These are phyloP conservation scores for Debaryomycetaceae sp. DNA, from an alignment of 1,139 yeast species.

Conservation along the genomic window DNA sequence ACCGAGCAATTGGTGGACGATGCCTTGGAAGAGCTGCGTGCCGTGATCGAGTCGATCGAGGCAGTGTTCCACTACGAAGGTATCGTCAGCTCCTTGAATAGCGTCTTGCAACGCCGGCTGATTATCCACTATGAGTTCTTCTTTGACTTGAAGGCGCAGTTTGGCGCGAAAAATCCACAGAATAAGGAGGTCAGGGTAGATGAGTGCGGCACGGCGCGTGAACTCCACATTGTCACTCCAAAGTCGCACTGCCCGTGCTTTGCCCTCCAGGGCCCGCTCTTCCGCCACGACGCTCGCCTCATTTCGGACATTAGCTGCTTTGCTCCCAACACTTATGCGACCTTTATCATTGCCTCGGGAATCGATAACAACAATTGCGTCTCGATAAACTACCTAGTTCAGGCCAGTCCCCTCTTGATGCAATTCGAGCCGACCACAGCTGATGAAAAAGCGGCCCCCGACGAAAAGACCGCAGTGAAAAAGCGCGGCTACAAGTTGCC, in stretches of 20 bases:
- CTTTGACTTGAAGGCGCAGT: constrained; percentile 9
- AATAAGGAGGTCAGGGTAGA: constrained; percentile 7
- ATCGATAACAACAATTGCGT: constrained; percentile 5
- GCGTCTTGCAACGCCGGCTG: constrained; percentile 9
- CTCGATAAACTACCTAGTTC: constrained; percentile 15
- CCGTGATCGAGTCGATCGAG: constrained; percentile 10
- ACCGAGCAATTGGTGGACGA: constrained; percentile 12
- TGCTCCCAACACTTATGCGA: constrained; percentile 6
- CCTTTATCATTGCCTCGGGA: constrained; percentile 11
- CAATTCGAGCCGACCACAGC: too few relatives aligned
- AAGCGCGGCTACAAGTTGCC: constrained; percentile 21
- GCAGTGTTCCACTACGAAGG: constrained; percentile 7
- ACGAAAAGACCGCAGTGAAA: too few relatives aligned
- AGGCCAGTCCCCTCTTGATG: constrained; percentile 24
- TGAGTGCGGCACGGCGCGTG: constrained; percentile 5
- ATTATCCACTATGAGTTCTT: constrained; percentile 13
- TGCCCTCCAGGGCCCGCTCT: constrained; percentile 17
- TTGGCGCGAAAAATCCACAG: constrained; percentile 5
- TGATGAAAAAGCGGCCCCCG: too few relatives aligned
- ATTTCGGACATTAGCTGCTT: constrained; percentile 12
- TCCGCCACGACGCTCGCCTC: constrained; percentile 2
- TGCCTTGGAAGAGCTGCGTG: constrained; percentile 17
- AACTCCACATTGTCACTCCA: constrained; percentile 8
- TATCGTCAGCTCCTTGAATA: constrained; percentile 5
- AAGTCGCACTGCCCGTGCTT: constrained; percentile 6